Evolutionary conservation across 768 basidiomycete species (phyloP), one percentile per base, ranked within the genome.

Genomic region (Tulasnella calospora): DNA sequence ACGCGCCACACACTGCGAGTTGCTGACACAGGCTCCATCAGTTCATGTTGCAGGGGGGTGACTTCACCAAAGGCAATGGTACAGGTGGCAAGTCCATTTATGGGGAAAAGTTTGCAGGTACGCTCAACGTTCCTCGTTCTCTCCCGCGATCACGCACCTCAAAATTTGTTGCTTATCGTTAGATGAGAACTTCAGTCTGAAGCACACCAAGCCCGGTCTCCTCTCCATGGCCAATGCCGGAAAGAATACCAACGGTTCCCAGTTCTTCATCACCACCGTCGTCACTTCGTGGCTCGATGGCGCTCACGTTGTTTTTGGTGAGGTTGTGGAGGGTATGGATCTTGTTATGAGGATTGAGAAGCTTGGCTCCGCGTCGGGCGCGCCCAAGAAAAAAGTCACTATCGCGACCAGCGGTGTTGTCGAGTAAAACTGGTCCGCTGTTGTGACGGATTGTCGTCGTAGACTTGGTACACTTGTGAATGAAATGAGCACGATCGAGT

Each of bases 141-240:
- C 7, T 35, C 46, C 0, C 17, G 12, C 46, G n/a, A 69, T 51
- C 46, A 9, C 36, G 5, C 10, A 46, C n/a, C 30, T n/a, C 30
- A 74, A 27, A 57, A 33, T 46, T 74, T 51, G 23, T 9, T 51
- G 23, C 51, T n/a, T 51, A n/a, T 33, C 47, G 30, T 55, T 40
- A 86, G 86, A 86, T 80, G 86, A 87, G 81, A 85, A 83, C 82
- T 86, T 87, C 81, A 61, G n/a, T 13, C 23, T 85, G 46, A 82
- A 81, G 77, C 86, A 87, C 81, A 81, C 83, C 82, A 84, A 83
- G 76, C 82, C 84, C 6, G 85, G 86, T 44, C 80, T 86, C n/a
- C 85, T 89, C 73, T 88, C 88, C 44, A 87, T 86, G 84, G 88
- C 88, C 47, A 89, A 89, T 82, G 84, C 87, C 71, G 88, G 88